A percentile compares a stretch with the other conserved stretches of the same genome.
These are phyloP conservation scores for Boletellus ananiceps DNA, from an alignment of 768 basidiomycete species.

Conservation along the genomic window DNA sequence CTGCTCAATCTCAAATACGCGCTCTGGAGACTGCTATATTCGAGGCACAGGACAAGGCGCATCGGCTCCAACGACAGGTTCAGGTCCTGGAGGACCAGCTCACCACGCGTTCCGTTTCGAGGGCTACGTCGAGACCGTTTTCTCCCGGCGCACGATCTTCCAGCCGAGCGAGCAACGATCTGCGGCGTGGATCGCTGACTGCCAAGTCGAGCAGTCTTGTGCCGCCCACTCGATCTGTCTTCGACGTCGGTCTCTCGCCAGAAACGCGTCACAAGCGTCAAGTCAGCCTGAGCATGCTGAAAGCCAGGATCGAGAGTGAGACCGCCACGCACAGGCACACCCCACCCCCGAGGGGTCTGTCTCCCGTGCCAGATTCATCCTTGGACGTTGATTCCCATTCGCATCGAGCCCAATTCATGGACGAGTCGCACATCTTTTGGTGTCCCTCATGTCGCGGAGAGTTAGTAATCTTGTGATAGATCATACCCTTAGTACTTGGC, in stretches of 20 bases:
- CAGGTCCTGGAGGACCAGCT: conserved; percentile 64
- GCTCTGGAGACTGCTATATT: conserved; percentile 69
- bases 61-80: conserved; percentile 66
- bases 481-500: neutral
- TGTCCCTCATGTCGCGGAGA: conserved; percentile 80
- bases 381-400: conserved; percentile 18
- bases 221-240: conserved; percentile 49
- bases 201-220: conserved; percentile 30
- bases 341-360: conserved; percentile 52
- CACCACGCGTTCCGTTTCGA: conserved; percentile 40
- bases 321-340: conserved; percentile 42
- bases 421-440: conserved; percentile 89
- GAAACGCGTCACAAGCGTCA: conserved; percentile 79
- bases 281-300: conserved; percentile 84
- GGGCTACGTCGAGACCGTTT: conserved; percentile 41
- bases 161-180: conserved; percentile 38
- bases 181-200: conserved; percentile 35
- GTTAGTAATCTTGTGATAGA: conserved; percentile 58
- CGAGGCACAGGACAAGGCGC: conserved; percentile 65
- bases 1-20: conserved; percentile 75
- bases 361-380: conserved; percentile 41
- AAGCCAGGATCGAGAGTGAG: conserved; percentile 86
- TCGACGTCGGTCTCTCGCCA: conserved; percentile 66
- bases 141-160: conserved; percentile 45
- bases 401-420: conserved; percentile 69